phyloP scores from a whole-genome alignment of 176 grass and related monocot species.

The Carex scoparia region DNA sequence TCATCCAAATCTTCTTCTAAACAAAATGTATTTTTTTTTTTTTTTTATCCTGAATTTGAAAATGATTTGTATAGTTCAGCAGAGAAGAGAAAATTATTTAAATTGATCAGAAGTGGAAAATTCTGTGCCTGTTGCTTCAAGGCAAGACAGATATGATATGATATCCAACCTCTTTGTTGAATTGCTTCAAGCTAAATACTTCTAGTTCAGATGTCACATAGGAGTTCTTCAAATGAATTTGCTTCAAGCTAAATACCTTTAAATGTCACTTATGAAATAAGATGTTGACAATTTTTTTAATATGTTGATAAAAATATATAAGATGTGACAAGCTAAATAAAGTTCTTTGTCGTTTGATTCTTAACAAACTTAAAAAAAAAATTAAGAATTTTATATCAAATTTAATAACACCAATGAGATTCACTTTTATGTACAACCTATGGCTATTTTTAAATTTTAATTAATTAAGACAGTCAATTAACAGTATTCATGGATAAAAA shows the following conservation, averaged over 20 bases:
- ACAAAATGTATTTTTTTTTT: not conserved
- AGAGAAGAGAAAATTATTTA: not conserved
- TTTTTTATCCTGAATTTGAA: not conserved
- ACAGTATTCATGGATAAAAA: no score
- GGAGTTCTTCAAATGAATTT: not conserved
- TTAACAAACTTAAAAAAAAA: no score
- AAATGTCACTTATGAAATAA: not conserved
- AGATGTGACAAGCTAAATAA: no score
- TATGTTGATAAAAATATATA: no score
- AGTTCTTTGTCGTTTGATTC: no score
- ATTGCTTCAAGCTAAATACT: not conserved
- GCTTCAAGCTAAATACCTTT: not conserved
- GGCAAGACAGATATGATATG: not conserved
- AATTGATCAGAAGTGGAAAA: not conserved
- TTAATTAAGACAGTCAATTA: no score
- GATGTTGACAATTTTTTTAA: no score
- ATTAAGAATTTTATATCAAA: no score
- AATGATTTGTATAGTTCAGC: not conserved
- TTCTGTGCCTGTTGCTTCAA: not conserved
- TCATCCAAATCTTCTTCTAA: not conserved
- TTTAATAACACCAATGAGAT: no score
- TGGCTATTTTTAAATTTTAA: no score
- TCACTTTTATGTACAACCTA: no score
- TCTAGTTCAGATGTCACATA: not conserved
- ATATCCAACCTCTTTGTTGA: not conserved